Percentiles rank a stretch among this genome's conserved stretches.
Conservation (phyloP, 352 stramenopile species). For the Phytophthora citricola region DNA sequence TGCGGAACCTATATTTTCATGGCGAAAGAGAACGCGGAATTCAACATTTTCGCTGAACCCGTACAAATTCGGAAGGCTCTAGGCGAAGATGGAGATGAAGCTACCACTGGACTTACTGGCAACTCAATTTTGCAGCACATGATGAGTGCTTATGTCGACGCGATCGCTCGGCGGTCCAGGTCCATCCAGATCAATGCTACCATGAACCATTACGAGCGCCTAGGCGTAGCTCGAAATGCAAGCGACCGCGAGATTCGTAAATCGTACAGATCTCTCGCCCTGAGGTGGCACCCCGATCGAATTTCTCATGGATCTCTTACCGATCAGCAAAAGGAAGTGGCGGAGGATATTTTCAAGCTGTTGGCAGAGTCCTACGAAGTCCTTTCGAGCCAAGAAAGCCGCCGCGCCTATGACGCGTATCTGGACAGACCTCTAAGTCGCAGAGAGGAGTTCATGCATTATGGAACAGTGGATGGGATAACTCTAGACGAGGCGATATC, state of each 20-base stretch:
- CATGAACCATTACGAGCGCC: constrained; percentile 88
- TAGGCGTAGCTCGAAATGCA: constrained; percentile 66
- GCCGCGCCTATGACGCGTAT: constrained; percentile 63
- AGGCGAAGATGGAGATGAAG: constrained; percentile 53
- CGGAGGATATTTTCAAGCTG: constrained; percentile 83
- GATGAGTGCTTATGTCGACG: constrained; percentile 81
- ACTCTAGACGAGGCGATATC: constrained; percentile 82
- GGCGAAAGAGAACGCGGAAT: constrained; percentile 57
- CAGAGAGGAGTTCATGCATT: constrained; percentile 73
- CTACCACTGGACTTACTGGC: constrained; percentile 56
- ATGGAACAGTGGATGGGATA: constrained; percentile 77
- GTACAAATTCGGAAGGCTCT: constrained; percentile 54
- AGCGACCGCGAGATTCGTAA: constrained; percentile 67
- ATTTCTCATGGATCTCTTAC: constrained; percentile 49
- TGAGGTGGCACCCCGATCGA: constrained; percentile 86
- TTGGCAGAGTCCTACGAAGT: constrained; percentile 86
- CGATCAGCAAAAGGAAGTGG: constrained; percentile 64
- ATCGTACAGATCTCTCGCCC: constrained; percentile 75
- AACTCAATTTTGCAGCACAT: constrained; percentile 83
- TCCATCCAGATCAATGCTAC: constrained; percentile 81
- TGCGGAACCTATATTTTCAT: constrained; percentile 85
- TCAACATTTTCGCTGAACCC: constrained; percentile 54
- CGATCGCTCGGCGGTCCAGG: constrained; percentile 68
- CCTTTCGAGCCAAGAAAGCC: constrained; percentile 62
- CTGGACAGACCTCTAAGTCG: constrained; percentile 58